phyloP scores from a whole-genome alignment of 2,329 filamentous ascomycete species.

The Bertia moriformis region DNA sequence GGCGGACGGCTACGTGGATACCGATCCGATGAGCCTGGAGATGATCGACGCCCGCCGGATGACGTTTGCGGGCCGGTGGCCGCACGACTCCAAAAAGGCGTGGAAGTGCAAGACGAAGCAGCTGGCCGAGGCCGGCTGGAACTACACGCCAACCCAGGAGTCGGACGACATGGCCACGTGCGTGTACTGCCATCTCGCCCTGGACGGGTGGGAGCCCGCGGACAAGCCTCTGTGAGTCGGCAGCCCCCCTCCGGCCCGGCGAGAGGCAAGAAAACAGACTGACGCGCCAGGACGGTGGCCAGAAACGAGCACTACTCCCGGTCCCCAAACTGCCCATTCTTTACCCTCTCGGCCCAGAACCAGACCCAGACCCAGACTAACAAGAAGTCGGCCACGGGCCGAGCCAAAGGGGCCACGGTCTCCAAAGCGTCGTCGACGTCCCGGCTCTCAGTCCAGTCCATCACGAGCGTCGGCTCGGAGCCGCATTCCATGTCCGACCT shows the following conservation, averaged over 20 bases:
- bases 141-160: slow-evolving; percentile 71
- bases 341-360: slow-evolving; percentile 47
- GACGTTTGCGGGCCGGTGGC: slow-evolving; percentile 78
- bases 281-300: no score
- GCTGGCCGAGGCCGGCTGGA: slow-evolving; percentile 88
- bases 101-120: slow-evolving; percentile 85
- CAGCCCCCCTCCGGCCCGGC: slow-evolving; percentile 4
- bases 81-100: slow-evolving; percentile 72
- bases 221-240: slow-evolving; percentile 69
- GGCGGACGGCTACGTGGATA: slow-evolving; percentile 44
- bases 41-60: slow-evolving; percentile 66
- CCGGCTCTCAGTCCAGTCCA: slow-evolving; percentile 45
- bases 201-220: slow-evolving; percentile 87
- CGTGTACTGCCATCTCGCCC: slow-evolving; percentile 72
- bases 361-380: no score
- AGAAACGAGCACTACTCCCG: slow-evolving; percentile 78
- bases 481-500: slow-evolving; percentile 29
- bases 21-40: slow-evolving; percentile 58
- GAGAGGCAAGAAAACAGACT: background rate
- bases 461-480: slow-evolving; percentile 34
- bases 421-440: slow-evolving; percentile 70
- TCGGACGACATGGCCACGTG: slow-evolving; percentile 84
- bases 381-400: slow-evolving; percentile 35
- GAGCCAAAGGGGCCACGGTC: slow-evolving; percentile 34
- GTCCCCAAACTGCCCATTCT: slow-evolving; percentile 70